These are phyloP conservation scores for Pugionium dolabratum DNA, from an alignment of 345 rosid species.

Conservation along the genomic window DNA sequence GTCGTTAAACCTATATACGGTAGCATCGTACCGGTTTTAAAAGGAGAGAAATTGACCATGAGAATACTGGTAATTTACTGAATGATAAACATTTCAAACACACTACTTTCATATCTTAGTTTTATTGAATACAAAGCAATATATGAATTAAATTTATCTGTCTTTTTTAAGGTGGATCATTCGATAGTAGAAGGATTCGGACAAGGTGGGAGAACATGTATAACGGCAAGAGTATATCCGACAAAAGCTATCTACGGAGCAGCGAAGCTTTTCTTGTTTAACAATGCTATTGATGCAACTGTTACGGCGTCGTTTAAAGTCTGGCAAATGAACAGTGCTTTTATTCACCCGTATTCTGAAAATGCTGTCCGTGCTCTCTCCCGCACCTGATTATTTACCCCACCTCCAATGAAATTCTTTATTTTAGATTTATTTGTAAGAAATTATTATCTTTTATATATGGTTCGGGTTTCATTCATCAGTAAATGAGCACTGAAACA, in stretches of 20 bases:
- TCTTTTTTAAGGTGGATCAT: slow-evolving; percentile 56
- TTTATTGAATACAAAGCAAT: not conserved
- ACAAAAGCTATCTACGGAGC: slow-evolving; percentile 65
- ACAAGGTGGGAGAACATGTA: slow-evolving; percentile 68
- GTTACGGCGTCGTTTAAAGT: slow-evolving; percentile 54
- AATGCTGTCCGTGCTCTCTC: slow-evolving; percentile 1
- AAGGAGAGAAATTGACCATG: slow-evolving; percentile 62
- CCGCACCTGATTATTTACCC: slow-evolving; percentile 17
- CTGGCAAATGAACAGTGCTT: slow-evolving; percentile 73
- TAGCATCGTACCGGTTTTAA: slow-evolving; percentile 58
- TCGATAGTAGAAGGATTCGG: slow-evolving; percentile 73
- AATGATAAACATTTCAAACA: too few species aligned
- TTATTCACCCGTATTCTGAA: slow-evolving; percentile 48
- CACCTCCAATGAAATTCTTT: not conserved
- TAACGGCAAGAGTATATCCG: slow-evolving; percentile 69
- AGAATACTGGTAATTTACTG: slow-evolving; percentile 52
- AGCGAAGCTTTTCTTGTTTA: slow-evolving; percentile 63
- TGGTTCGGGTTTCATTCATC: slow-evolving; percentile 26
- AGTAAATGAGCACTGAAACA: not conserved
- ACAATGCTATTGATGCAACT: slow-evolving; percentile 55
- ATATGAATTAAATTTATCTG: not conserved
- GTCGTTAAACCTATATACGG: slow-evolving; percentile 55
- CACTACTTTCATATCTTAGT: too few species aligned
- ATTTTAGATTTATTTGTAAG: slow-evolving; percentile 12
- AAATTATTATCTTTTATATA: not conserved